Evolutionary conservation across 805 yeast species (phyloP), one percentile per base, ranked within the genome.

Genomic region (Hyphopichia homilentoma): DNA sequence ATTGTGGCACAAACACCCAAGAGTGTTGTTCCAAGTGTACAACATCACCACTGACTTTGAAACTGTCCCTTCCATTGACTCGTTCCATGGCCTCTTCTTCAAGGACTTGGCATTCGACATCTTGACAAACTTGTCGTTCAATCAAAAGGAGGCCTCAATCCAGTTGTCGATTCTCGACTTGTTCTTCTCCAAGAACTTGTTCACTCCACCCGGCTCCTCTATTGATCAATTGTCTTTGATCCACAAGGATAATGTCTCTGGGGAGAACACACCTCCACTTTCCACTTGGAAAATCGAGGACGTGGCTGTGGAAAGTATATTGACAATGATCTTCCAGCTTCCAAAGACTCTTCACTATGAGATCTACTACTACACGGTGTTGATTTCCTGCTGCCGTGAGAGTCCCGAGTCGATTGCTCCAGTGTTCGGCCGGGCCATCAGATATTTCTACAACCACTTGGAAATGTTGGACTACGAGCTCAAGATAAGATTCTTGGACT

Each of bases 251-350:
- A 73, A 66, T 35, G 44, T 44, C n/a, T 24, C 56, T 1, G 70
- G 71, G 1, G 70, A 60, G 41, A 65, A 66, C 36, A 38, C 21
- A 4, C 70, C 71, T 3, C 55, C 67, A 2, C 56, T 67, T 26
- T 76, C 94, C 1, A 87, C 96, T 0, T 87, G 85, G 84, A 93
- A 93, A 54, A 75, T 88, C 38, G 98, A 93, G 58, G 96, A 89
- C 53, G 68, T 89, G 25, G 85, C 90, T 0, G 73, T 89, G 21
- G 97, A 93, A 52, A 77, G 84, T 27, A 77, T 89, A 25, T 66
- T 90, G 39, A 76, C 86, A 16, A 74, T 85, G 61, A 74, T 89
- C 45, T 83, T 86, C 62, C 77, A 77, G 38, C 66, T 90, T 32
- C 95, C 96, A 3, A 47, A 59, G 2, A 65, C 85, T 1, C 69